A percentile compares a stretch with the other conserved stretches of the same genome.
Conservation (phyloP, 805 yeast species). For the Barnettozyma wickerhamii region DNA sequence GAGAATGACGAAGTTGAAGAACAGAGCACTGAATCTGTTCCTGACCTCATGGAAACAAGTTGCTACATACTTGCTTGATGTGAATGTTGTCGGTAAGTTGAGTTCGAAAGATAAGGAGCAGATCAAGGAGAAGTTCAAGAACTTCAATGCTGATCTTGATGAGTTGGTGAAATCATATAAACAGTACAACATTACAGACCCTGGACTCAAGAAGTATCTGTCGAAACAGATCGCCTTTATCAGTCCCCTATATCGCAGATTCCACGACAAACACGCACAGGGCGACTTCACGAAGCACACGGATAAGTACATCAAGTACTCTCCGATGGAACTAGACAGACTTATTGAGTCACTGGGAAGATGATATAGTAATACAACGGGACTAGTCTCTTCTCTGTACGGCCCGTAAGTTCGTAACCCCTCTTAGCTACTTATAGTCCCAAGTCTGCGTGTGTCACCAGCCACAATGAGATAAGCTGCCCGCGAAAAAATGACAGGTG, state of each 20-base stretch:
- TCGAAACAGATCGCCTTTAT: constrained; percentile 71
- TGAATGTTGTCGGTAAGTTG: constrained; percentile 57
- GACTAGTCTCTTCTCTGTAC: no score
- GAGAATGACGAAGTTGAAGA: constrained; percentile 64
- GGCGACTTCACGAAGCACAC: constrained; percentile 72
- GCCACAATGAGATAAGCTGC: no score
- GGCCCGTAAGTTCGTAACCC: no score
- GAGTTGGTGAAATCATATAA: constrained; percentile 64
- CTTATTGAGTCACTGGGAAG: constrained; percentile 30
- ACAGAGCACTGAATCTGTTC: constrained; percentile 67
- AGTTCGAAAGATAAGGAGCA: constrained; percentile 74
- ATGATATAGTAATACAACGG: no score
- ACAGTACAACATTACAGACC: constrained; percentile 61
- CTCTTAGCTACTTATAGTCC: no score
- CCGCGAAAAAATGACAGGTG: no score
- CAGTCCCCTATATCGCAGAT: constrained; percentile 78
- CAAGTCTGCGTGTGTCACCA: no score
- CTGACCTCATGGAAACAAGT: constrained; percentile 76
- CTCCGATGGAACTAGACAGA: constrained; percentile 41
- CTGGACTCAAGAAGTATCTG: constrained; percentile 56
- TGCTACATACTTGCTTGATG: constrained; percentile 74
- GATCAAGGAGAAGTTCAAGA: constrained; percentile 78
- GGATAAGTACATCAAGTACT: constrained; percentile 66
- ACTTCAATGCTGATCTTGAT: constrained; percentile 81
- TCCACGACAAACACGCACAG: constrained; percentile 68